phyloP scores from a whole-genome alignment of 352 stramenopile species.

The Globisporangium heterothallicum region DNA sequence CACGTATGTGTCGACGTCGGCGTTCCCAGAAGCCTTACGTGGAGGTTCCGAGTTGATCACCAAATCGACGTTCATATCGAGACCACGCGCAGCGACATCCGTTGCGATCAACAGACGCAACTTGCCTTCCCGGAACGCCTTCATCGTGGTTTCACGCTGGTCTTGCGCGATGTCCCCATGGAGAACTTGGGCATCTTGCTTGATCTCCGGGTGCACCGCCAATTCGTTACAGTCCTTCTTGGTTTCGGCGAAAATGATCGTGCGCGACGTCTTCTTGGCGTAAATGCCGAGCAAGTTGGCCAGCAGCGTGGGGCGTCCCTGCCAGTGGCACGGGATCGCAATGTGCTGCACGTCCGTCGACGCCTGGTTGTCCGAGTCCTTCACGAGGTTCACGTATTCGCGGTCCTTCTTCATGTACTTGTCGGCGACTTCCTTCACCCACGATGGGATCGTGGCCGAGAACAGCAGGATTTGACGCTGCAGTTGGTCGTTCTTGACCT shows the following conservation, averaged over 20 bases:
- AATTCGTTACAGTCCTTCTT: slow-evolving; percentile 95
- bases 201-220: slow-evolving; percentile 83
- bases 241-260: slow-evolving; percentile 93
- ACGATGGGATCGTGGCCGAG: slow-evolving; percentile 91
- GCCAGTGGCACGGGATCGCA: slow-evolving; percentile 90
- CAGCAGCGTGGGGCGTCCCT: slow-evolving; percentile 70
- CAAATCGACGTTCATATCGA: slow-evolving; percentile 97
- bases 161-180: slow-evolving; percentile 97
- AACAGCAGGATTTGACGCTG: slow-evolving; percentile 88
- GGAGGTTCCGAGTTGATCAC: slow-evolving; percentile 95
- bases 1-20: slow-evolving; percentile 97
- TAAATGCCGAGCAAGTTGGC: slow-evolving; percentile 79
- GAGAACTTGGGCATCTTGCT: slow-evolving; percentile 86
- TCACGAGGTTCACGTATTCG: slow-evolving; percentile 90
- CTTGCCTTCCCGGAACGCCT: slow-evolving; percentile 93
- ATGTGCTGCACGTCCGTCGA: slow-evolving; percentile 92
- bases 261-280: slow-evolving; percentile 83
- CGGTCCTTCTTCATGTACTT: slow-evolving; percentile 89
- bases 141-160: slow-evolving; percentile 96
- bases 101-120: slow-evolving; percentile 96
- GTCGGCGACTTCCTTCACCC: slow-evolving; percentile 88
- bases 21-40: slow-evolving; percentile 71
- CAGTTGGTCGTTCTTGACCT: slow-evolving; percentile 49
- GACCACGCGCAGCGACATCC: slow-evolving; percentile 94
- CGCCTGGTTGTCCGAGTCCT: slow-evolving; percentile 84